Evolutionary conservation across 208 protist species (phyloP), one percentile per base, ranked within the genome.

Genomic region (Kentomonas sorsogonicus): DNA sequence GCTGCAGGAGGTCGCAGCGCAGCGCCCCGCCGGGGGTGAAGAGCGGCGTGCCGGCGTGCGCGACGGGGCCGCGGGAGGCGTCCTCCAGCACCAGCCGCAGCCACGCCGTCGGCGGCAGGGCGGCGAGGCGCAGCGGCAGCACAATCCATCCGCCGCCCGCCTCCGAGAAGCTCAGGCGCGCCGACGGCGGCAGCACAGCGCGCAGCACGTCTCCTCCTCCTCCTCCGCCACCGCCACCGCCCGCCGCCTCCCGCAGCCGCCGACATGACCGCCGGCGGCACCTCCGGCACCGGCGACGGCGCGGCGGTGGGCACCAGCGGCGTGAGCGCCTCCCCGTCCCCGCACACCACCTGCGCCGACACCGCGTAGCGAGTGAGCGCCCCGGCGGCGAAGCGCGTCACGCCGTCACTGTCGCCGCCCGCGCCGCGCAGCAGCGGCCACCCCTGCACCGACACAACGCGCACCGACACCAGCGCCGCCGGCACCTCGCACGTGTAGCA

Each of bases 91-190:
- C 43, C 31, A 55, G 60, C 20, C 18, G 54, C 18, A 97, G 57
- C 27, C 56, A 47, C 5, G 89, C 79, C 60, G 94, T 86, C 1
- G 93, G 61, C 20, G 91, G 91, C 45, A 98, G 39, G 45, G 95
- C 86, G 53, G 75, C 66, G 44, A 96, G 66, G 41, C 74, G 64
- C 11, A 98, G 69, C 4, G 91, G 89, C 10, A 97, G 76, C 29
- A 77, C 65, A 10, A 93, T 33, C 70, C 76, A 82, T 45, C 72
- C 74, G 27, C 75, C 62, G n/a, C n/a, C n/a, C n/a, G n/a, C n/a
- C 36, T 56, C 51, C 5, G 40, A 16, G 26, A 56, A 56, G 25
- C 18, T 29, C 2, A 56, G 6, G 6, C 46, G 46, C n/a, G n/a
- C n/a, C n/a, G n/a, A n/a, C n/a, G n/a, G n/a, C n/a, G n/a, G n/a